A percentile compares a stretch with the other conserved stretches of the same genome.
These are phyloP conservation scores for Stylosanthes scabra DNA, from an alignment of 331 rosid genomes.

Conservation along the genomic window DNA sequence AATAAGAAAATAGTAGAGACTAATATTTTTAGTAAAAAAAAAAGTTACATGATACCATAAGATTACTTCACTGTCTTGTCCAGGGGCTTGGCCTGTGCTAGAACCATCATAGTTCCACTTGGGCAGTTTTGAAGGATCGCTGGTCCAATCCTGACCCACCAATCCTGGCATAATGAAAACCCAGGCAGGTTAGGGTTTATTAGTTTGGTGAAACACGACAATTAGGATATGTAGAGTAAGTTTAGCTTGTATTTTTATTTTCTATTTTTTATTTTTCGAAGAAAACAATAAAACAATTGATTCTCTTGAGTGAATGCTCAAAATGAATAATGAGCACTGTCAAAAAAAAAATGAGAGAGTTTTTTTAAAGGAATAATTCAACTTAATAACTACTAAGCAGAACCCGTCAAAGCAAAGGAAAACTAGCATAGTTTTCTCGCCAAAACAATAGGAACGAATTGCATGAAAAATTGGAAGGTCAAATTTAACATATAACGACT, in stretches of 20 bases:
- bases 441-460: neutral
- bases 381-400: neutral
- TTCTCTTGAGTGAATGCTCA: too few relatives aligned
- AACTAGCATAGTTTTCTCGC: neutral
- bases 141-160: constrained; percentile 94
- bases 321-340: neutral
- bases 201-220: constrained; percentile 6
- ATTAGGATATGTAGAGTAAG: neutral
- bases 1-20: too few relatives aligned
- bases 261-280: too few relatives aligned
- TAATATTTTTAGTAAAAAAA: neutral
- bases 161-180: constrained; percentile 56
- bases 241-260: too few relatives aligned
- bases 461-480: neutral
- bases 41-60: constrained; percentile 57
- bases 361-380: too few relatives aligned
- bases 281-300: too few relatives aligned
- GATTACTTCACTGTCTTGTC: constrained; percentile 93
- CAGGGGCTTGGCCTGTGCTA: constrained; percentile 99
- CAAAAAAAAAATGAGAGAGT: too few relatives aligned
- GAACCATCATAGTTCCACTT: constrained; percentile 98
- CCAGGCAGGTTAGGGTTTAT: neutral
- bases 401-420: constrained; percentile 4
- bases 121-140: constrained; percentile 84
- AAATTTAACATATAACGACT: neutral